Percentiles rank a stretch among this genome's conserved stretches.
Conservation (phyloP, 495 filamentous ascomycete genomes). For the Polyplosphaeria fusca region DNA sequence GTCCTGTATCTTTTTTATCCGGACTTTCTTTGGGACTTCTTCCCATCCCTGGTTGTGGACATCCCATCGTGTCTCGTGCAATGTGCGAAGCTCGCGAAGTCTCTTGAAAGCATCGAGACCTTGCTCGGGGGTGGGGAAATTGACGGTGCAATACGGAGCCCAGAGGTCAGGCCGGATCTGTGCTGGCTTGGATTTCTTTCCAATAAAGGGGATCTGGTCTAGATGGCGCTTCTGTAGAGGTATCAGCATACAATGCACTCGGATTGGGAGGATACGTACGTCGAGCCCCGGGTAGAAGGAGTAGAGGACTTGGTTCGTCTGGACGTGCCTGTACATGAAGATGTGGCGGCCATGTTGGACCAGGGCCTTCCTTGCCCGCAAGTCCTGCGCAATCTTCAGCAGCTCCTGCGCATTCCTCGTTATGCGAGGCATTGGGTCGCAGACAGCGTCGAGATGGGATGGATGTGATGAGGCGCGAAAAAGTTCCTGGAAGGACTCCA, state of each 20-base stretch:
- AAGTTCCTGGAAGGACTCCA: not conserved
- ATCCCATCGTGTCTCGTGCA: conserved; percentile 66
- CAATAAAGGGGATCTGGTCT: conserved; percentile 77
- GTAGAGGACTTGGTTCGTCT: conserved; percentile 79
- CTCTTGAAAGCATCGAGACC: conserved; percentile 74
- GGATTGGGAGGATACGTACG: conserved; percentile 48
- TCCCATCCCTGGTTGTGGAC: conserved; percentile 39
- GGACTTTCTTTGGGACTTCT: conserved; percentile 48
- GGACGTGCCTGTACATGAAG: conserved; percentile 77
- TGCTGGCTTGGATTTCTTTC: conserved; percentile 81
- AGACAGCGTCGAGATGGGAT: not conserved
- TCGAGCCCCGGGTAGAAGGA: conserved; percentile 66
- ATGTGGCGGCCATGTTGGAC: conserved; percentile 53
- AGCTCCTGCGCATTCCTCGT: not conserved
- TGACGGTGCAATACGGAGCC: conserved; percentile 72
- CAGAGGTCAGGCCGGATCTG: conserved; percentile 87
- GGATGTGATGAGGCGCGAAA: not conserved
- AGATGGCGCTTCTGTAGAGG: conserved; percentile 62
- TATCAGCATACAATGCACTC: not conserved
- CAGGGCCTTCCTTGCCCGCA: not conserved
- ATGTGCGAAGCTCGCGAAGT: conserved; percentile 73
- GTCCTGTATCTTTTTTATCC: conserved; percentile 69
- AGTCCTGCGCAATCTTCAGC: not conserved
- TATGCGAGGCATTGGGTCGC: not conserved
- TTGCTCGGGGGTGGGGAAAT: conserved; percentile 61